Evolutionary conservation across 352 stramenopile species (phyloP).

Genomic region (Globisporangium solare): DNA sequence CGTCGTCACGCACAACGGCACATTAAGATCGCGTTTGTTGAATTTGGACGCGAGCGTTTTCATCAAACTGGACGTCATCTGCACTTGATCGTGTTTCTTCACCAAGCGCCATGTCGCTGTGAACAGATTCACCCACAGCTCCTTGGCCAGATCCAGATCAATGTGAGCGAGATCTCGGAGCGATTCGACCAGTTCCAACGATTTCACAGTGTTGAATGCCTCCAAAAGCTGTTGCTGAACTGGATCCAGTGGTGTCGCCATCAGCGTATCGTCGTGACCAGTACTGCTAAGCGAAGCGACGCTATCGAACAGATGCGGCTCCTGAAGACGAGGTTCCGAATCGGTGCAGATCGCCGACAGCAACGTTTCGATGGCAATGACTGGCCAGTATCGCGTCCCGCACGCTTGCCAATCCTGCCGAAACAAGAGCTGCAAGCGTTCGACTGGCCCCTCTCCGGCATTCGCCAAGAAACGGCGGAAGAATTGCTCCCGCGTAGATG

Average conservation of each 20-base stretch:
- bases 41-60: constrained; percentile 86
- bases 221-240: constrained; percentile 25
- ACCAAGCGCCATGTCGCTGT: constrained; percentile 49
- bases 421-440: constrained; percentile 61
- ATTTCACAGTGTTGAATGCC: constrained; percentile 24
- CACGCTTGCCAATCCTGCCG: constrained; percentile 86
- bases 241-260: background rate
- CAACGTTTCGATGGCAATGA: constrained; percentile 73
- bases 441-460: constrained; percentile 34
- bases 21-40: constrained; percentile 81
- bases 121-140: constrained; percentile 82
- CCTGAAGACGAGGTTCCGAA: constrained; percentile 8
- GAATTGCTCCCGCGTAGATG: constrained; percentile 60
- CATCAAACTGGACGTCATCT: constrained; percentile 55
- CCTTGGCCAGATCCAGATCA: constrained; percentile 79
- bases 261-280: background rate
- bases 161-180: constrained; percentile 74
- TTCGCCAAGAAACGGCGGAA: constrained; percentile 60
- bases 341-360: constrained; percentile 39
- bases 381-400: constrained; percentile 79
- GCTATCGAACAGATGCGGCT: constrained; percentile 7
- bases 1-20: constrained; percentile 47
- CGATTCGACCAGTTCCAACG: constrained; percentile 39
- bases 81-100: constrained; percentile 39
- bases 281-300: background rate